Evolutionary conservation across 2,329 filamentous ascomycete genomes (phyloP).

Genomic region (Diaporthe sp.): DNA sequence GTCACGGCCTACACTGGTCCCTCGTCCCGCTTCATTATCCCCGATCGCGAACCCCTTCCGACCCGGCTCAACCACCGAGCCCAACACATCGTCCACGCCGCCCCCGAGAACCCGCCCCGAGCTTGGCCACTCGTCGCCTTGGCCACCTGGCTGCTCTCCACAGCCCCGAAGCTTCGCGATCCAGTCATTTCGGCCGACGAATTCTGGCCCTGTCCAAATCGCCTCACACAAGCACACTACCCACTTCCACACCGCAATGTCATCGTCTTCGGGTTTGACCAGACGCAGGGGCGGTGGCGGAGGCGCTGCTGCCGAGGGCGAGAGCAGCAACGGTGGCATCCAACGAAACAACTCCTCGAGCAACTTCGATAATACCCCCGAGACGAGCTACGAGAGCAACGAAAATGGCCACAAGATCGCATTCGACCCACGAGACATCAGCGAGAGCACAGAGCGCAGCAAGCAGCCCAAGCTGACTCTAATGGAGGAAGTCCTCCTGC

Average conservation of each 20-base stretch:
- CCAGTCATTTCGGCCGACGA: conserved; percentile 4
- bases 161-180: conserved; percentile 2
- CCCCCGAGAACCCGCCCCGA: conserved; percentile 5
- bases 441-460: conserved; percentile 93
- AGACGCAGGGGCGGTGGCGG: conserved; percentile 74
- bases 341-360: conserved; percentile 67
- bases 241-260: conserved; percentile 36
- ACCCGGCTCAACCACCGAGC: conserved; percentile 10
- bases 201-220: not conserved
- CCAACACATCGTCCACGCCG: conserved; percentile 1
- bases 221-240: not conserved
- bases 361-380: conserved; percentile 66
- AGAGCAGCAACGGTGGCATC: conserved; percentile 61
- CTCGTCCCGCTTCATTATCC: conserved; percentile 6
- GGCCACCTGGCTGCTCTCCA: not conserved
- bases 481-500: conserved; percentile 97
- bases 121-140: not conserved
- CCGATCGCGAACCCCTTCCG: conserved; percentile 15
- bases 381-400: conserved; percentile 89
- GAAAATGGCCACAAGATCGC: conserved; percentile 99
- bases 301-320: conserved; percentile 63
- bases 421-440: conserved; percentile 96
- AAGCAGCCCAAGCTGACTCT: conserved; percentile 98
- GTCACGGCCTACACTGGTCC: not conserved
- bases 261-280: conserved; percentile 65